Evolutionary conservation across 2,329 filamentous ascomycete genomes (phyloP), one percentile per base, ranked within the genome.

Genomic region (Aspergillus bombycis): DNA sequence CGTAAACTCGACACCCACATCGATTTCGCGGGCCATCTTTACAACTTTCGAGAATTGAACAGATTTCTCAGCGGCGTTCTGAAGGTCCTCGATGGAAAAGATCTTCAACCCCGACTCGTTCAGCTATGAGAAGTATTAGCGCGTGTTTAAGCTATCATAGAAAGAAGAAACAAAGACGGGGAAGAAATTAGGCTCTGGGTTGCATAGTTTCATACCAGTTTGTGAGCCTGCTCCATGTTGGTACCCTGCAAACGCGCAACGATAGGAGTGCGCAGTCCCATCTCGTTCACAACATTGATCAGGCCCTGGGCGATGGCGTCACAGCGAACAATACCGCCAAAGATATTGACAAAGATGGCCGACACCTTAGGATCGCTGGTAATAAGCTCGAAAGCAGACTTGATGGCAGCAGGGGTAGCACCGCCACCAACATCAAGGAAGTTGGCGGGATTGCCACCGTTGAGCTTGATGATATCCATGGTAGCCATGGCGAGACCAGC

Each of bases 391-490:
- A 99, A 99, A 71, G 95, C 95, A 82, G 95, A 91, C 85, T 93
- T 92, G 83, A 99, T 99, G 74, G 95, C 95, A 71, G 94, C 91
- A 38, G 95, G 94, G 65, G 95, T 99, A 71, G 95, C 95, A 85
- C 95, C 95, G 80, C 95, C 95, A 77, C 95, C 95, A 72, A 99
- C 95, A 79, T 99, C 95, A 73, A 99, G 87, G 89, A 99, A 99
- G 89, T 99, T 99, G 74, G 95, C 95, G 67, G 95, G 95, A 77
- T 88, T 85, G 68, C 95, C 95, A 73, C 95, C 95, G 84, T 98
- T 99, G 68, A 99, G 88, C 89, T 99, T 98, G 88, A 99, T 99
- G 81, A 99, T 98, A 82, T 99, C 95, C 95, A 99, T 99, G 79
- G 95, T 99, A 68, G 95, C 95, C 95, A 99, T 99, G 83, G 95